Evolutionary conservation across 352 stramenopile genomes (phyloP), one percentile per base, ranked within the genome.

Genomic region (Pythium inflatum): DNA sequence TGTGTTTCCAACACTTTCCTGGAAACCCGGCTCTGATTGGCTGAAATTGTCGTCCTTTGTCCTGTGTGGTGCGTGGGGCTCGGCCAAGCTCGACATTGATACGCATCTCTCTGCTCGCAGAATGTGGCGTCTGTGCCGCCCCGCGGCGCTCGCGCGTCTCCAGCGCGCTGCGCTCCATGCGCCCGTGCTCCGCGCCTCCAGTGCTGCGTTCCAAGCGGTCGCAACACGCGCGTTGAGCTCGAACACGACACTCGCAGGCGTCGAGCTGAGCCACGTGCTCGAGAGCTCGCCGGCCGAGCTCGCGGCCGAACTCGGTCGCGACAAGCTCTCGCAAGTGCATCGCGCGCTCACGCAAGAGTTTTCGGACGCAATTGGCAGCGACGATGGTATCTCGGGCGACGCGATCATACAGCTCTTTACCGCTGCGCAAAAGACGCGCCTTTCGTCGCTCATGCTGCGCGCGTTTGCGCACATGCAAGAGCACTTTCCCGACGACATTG

Each of bases 51-150:
- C 6, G 13, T 34, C 9, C 12, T 24, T 31, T 57, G 62, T 28
- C 41, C 62, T 72, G 25, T 66, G 66, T 72, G 66, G 46, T 61
- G 70, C 38, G 56, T 40, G 40, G 50, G 20, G 43, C 41, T 36
- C 27, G 22, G 24, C 38, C n/a, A 16, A 30, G 53, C 51, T 31
- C n/a, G n/a, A 40, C 64, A 71, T 69, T 70, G 65, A 72, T 72
- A 62, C 56, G 49, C 57, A n/a, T 34, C 34, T n/a, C 20, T 25
- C 41, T n/a, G n/a, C n/a, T n/a, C n/a, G n/a, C n/a, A n/a, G n/a
- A n/a, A 91, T 91, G 83, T 91, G 83, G 83, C 78, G 71, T 61
- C 69, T 77, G 36, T 89, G 78, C 68, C 81, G 81, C 66, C 56
- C 76, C 50, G 78, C 67, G 56, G 80, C 81, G 58, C 73, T 88